Evolutionary conservation across 352 stramenopile species (phyloP).

Genomic region (Albugo candida): DNA sequence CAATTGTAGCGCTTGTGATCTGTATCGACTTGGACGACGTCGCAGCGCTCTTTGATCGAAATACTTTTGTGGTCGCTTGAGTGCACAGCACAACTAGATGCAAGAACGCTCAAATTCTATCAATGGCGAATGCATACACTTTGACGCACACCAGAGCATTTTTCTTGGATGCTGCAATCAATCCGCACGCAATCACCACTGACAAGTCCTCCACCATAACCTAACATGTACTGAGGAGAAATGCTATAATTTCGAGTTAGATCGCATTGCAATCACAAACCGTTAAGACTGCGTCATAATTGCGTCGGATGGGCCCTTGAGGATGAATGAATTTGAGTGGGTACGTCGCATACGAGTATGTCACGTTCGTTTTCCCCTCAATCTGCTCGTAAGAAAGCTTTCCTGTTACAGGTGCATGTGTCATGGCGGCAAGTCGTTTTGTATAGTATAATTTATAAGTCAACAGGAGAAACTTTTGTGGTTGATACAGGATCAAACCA

Average conservation of each 20-base stretch:
- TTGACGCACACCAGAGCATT: neutral
- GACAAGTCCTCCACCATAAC: slow-evolving; percentile 66
- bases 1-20: slow-evolving; percentile 28
- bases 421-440: too few relatives aligned
- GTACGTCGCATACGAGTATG: slow-evolving; percentile 65
- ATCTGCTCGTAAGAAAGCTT: slow-evolving; percentile 59
- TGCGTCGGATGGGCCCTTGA: slow-evolving; percentile 28
- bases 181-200: slow-evolving; percentile 50
- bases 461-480: too few relatives aligned
- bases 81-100: slow-evolving; percentile 42
- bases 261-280: slow-evolving; percentile 11
- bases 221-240: slow-evolving; percentile 45
- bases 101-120: neutral
- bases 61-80: slow-evolving; percentile 78
- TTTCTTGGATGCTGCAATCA: slow-evolving; percentile 18
- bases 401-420: slow-evolving; percentile 3
- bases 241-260: neutral
- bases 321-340: slow-evolving; percentile 77
- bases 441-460: too few relatives aligned
- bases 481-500: too few relatives aligned
- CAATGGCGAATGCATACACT: neutral
- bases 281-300: slow-evolving; percentile 54
- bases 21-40: slow-evolving; percentile 18
- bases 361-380: slow-evolving; percentile 31
- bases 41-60: slow-evolving; percentile 23